Evolutionary conservation across 805 yeast genomes (phyloP), one percentile per base, ranked within the genome.

Genomic region (Saturnispora sekii): DNA sequence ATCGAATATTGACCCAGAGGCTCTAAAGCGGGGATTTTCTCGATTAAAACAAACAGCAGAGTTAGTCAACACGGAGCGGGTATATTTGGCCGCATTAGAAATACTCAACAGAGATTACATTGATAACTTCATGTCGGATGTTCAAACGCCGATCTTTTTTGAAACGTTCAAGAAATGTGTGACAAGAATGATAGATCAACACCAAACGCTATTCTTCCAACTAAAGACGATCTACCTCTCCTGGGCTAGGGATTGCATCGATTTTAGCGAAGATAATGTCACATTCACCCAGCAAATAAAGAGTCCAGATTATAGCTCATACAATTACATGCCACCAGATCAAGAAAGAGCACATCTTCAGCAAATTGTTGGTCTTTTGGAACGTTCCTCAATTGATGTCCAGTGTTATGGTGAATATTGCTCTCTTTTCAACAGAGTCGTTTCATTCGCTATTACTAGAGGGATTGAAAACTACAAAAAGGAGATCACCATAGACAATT

Each of bases 31-130:
- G 29, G 51, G 57, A 3, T 60, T 57, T 44, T 46, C 56, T 2
- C 47, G 64, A 39, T 56, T 54, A 32, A 60, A 60, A 39, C 63
- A 57, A 44, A 51, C 62, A 26, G 59, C 72, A 45, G 84, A 77
- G 53, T 54, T 77, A 5, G 44, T 71, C 0, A 65, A 65, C 11
- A 74, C 76, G 10, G 84, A 77, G 51, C 65, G 62, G 21, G 60
- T 59, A 1, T 77, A 74, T 52, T 56, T 75, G n/a, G 61, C 62
- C 37, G 69, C 74, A 1, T 54, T 77, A 40, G 63, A 61, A 33
- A 56, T 72, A 48, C 57, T 77, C 15, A 59, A 64, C 6, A 66
- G 63, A n/a, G 65, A 62, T 32, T 77, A 74, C 48, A 52, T 74
- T 4, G 67, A 64, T 8, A 64, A 72, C 2, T 53, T 70, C 10